phyloP scores from a whole-genome alignment of 2,329 filamentous ascomycete genomes.

The Cercospora sp. region DNA sequence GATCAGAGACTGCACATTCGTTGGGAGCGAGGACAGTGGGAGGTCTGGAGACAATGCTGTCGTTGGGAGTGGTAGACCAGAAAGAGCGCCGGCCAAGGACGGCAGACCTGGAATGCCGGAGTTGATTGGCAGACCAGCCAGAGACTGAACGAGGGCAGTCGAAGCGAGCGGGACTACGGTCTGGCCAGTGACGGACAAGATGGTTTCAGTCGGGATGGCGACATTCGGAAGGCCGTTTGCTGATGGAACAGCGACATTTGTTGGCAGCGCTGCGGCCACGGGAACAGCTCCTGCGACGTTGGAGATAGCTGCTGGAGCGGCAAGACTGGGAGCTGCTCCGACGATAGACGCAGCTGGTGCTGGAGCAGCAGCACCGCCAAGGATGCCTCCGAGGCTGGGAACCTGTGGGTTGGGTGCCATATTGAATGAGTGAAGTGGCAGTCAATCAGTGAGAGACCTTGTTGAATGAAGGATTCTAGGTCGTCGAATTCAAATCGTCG shows the following conservation, averaged over 20 bases:
- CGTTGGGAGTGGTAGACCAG: constrained; percentile 8
- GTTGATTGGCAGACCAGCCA: constrained; percentile 14
- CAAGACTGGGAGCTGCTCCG: neutral
- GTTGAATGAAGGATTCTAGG: neutral
- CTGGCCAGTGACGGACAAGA: constrained; percentile 3
- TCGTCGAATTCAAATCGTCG: neutral
- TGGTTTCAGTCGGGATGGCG: constrained; percentile 11
- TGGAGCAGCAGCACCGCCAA: neutral
- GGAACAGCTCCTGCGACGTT: neutral
- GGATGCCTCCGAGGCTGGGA: neutral
- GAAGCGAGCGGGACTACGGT: constrained; percentile 15
- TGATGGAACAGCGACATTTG: neutral
- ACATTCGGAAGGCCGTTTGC: constrained; percentile 5
- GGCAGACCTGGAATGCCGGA: constrained; percentile 11
- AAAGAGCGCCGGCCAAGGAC: constrained; percentile 1
- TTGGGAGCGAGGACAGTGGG: constrained; percentile 9
- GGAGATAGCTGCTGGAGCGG: neutral
- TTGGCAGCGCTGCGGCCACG: neutral
- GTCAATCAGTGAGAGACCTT: neutral
- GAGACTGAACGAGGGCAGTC: constrained; percentile 10
- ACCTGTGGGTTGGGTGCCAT: constrained; percentile 12
- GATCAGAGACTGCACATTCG: constrained; percentile 2
- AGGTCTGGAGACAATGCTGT: constrained; percentile 2
- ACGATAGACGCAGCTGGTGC: neutral
- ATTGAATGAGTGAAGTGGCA: neutral